phyloP scores from a whole-genome alignment of 371 early-diverging fungal genomes.

The Batkoa obscura region DNA sequence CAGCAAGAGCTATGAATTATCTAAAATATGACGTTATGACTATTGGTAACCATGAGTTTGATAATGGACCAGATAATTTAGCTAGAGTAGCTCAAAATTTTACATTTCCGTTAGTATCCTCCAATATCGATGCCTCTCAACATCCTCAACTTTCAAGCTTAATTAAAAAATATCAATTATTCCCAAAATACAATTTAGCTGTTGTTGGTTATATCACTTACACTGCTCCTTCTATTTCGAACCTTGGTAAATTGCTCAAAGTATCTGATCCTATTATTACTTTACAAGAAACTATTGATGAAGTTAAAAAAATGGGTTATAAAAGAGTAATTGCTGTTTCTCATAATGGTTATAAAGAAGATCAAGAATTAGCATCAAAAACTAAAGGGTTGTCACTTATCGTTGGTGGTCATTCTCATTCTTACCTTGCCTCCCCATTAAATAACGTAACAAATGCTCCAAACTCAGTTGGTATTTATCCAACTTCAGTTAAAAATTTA shows the following conservation, averaged over 20 bases:
- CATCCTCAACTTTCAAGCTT: conserved; percentile 19
- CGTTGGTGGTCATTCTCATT: conserved; percentile 58
- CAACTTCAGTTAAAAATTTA: conserved; percentile 29
- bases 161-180: conserved; percentile 42
- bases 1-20: conserved; percentile 29
- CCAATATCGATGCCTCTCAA: conserved; percentile 30
- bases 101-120: conserved; percentile 36
- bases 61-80: conserved; percentile 32
- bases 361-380: conserved; percentile 31
- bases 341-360: conserved; percentile 44
- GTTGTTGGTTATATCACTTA: conserved; percentile 48
- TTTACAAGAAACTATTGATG: conserved; percentile 34
- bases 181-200: conserved; percentile 32
- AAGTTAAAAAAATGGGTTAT: conserved; percentile 32
- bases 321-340: conserved; percentile 39
- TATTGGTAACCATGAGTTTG: conserved; percentile 57
- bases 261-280: conserved; percentile 25
- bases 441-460: not conserved
- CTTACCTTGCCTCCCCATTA: conserved; percentile 24
- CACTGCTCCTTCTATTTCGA: conserved; percentile 32
- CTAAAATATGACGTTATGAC: conserved; percentile 31
- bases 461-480: conserved; percentile 27
- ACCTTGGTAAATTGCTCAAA: conserved; percentile 16
- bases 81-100: conserved; percentile 25
- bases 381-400: conserved; percentile 31